Evolutionary conservation across 1,139 yeast species (phyloP), one percentile per base, ranked within the genome.

Genomic region (Candida sojae): DNA sequence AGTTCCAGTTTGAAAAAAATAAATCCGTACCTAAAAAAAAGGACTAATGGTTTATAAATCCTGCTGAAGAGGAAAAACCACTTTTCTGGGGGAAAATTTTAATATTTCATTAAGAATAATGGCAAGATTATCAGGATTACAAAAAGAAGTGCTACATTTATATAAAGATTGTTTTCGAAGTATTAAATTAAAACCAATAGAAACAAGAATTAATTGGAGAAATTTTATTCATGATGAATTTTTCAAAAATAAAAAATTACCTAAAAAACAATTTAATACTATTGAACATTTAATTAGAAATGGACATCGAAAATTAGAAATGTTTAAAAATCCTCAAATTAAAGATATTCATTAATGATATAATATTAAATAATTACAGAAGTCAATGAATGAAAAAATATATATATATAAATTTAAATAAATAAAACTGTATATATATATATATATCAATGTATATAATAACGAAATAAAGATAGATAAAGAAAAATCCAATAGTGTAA

Each of bases 221-320:
- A 46, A 42, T 3, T 79, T 68, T 57, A 63, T 79, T 7, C 75
- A 85, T 42, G 62, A 59, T 10, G 96, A 89, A 61, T 93, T 93
- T 62, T 70, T 63, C n/a, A 82, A 82, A 57, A 75, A 84, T 63
- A 70, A 73, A 43, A 58, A 66, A 31, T 66, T 92, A 12, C 83
- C 88, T 32, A 84, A 88, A 61, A 86, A 89, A 59, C 96, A 89
- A 60, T 92, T 92, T 63, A 77, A 86, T 34, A 88, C 96, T 1
- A 83, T 93, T 44, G 99, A 93, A 63, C 93, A 91, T 67, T 71
- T 93, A 42, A 66, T 93, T 36, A 73, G 99, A 48, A 79, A 80
- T 9, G 99, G 98, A 2, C 75, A 80, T 53, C 80, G 86, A 60
- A 76, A 86, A 61, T 73, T 80, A 50, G 96, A 90, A 54, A 79